phyloP scores from a whole-genome alignment of 352 stramenopile species.

The Globisporangium acanthophoron region DNA sequence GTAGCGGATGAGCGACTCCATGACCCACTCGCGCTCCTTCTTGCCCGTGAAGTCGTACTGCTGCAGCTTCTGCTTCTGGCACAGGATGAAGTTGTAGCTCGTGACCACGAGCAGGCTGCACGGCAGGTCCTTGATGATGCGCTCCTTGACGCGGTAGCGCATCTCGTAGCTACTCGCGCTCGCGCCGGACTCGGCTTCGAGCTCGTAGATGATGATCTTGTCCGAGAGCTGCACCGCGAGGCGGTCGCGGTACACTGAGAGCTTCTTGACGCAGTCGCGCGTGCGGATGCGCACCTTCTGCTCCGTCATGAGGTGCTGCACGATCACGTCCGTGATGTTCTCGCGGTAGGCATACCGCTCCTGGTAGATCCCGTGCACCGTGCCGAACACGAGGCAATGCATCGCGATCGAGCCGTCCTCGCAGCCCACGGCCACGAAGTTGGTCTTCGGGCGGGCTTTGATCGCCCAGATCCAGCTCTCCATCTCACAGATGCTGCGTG shows the following conservation, averaged over 20 bases:
- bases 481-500: constrained; percentile 63
- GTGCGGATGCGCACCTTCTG: constrained; percentile 94
- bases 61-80: constrained; percentile 90
- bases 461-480: constrained; percentile 92
- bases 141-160: constrained; percentile 90
- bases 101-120: constrained; percentile 89
- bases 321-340: constrained; percentile 94
- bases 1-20: constrained; percentile 89
- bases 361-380: constrained; percentile 90
- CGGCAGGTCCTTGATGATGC: constrained; percentile 77
- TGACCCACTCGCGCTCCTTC: constrained; percentile 83
- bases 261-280: constrained; percentile 93
- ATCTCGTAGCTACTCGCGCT: constrained; percentile 81
- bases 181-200: constrained; percentile 49
- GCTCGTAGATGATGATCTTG: constrained; percentile 93
- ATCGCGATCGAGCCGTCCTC: constrained; percentile 84
- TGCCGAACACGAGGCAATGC: constrained; percentile 88
- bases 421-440: constrained; percentile 81
- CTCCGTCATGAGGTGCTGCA: constrained; percentile 94
- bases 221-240: constrained; percentile 93
- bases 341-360: constrained; percentile 93
- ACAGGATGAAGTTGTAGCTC: constrained; percentile 89
- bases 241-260: constrained; percentile 90
- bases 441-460: constrained; percentile 76
- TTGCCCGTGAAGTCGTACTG: constrained; percentile 88